Percentiles rank a stretch among this genome's conserved stretches.
These are phyloP conservation scores for Aspergillus hancockii DNA, from an alignment of 495 filamentous ascomycete species.

Conservation along the genomic window DNA sequence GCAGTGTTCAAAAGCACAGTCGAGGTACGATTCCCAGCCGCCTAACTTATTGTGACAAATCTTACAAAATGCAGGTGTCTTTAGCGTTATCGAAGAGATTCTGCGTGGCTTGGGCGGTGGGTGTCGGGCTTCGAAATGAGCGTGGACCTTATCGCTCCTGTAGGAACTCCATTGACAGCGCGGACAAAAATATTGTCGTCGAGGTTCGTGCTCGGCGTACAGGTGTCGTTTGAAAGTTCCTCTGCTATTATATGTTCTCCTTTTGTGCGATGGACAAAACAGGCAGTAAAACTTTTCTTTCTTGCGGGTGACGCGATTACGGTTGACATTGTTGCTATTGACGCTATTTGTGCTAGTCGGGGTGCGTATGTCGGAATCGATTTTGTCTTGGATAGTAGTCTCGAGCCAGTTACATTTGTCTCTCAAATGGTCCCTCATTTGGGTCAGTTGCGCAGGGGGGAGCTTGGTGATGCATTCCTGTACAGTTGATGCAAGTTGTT, in stretches of 20 bases:
- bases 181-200: not conserved
- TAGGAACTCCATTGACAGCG: not conserved
- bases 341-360: not conserved
- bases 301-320: too few species aligned
- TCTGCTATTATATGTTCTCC: not conserved
- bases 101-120: not conserved
- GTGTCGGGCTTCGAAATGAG: slow-evolving; percentile 2
- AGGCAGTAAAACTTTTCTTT: slow-evolving; percentile 1
- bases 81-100: not conserved
- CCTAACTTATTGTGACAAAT: not conserved
- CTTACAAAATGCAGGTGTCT: not conserved
- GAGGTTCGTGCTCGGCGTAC: not conserved
- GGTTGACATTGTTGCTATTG: too few species aligned
- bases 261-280: not conserved
- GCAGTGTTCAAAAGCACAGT: slow-evolving; percentile 13
- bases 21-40: slow-evolving; percentile 12
- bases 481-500: not conserved
- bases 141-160: slow-evolving; percentile 12
- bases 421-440: not conserved
- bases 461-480: not conserved
- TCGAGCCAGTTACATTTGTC: not conserved
- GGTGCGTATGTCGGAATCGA: not conserved
- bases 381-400: slow-evolving; percentile 4
- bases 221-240: slow-evolving; percentile 10
- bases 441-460: not conserved